Percentiles rank a stretch among this genome's conserved stretches.
These are phyloP conservation scores for Amniculicola lignicola DNA, from an alignment of 495 filamentous ascomycete species.

Conservation along the genomic window DNA sequence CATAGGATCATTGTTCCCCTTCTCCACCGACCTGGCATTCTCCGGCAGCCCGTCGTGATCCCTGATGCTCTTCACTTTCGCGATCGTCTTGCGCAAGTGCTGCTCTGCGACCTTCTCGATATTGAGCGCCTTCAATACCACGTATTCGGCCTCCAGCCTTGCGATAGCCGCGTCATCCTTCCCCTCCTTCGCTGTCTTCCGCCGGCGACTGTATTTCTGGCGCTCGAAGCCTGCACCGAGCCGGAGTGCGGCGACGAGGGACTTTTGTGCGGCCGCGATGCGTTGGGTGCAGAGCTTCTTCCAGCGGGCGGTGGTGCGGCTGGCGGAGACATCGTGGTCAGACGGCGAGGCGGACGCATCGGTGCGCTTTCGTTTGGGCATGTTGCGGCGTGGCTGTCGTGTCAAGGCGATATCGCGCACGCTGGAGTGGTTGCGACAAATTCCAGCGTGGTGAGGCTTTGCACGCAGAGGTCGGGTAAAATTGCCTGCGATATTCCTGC, in stretches of 20 bases:
- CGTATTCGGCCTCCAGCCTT: conserved; percentile 68
- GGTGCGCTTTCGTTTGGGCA: conserved; percentile 28
- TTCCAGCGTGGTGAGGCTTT: too few relatives aligned
- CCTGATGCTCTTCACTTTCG: conserved; percentile 67
- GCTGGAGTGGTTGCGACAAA: too few relatives aligned
- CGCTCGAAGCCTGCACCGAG: conserved; percentile 81
- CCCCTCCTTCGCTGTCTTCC: conserved; percentile 62
- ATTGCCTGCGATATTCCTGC: too few relatives aligned
- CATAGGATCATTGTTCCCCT: conserved; percentile 48
- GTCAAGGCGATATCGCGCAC: too few relatives aligned
- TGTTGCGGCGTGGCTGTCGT: too few relatives aligned
- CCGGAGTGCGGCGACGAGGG: conserved; percentile 69
- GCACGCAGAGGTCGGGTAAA: too few relatives aligned
- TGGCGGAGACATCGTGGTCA: neutral
- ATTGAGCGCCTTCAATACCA: conserved; percentile 77
- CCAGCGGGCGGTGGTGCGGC: conserved; percentile 10
- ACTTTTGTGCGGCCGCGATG: conserved; percentile 56
- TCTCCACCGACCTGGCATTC: conserved; percentile 36
- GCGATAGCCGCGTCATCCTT: conserved; percentile 41
- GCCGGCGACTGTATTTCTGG: conserved; percentile 76
- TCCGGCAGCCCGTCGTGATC: conserved; percentile 48
- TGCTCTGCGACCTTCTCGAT: conserved; percentile 60
- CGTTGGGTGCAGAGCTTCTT: conserved; percentile 48
- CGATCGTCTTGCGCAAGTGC: conserved; percentile 72
- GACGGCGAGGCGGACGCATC: neutral